Evolutionary conservation across 169 alveolate genomes (phyloP), one percentile per base, ranked within the genome.

Genomic region (Plasmodium inui): DNA sequence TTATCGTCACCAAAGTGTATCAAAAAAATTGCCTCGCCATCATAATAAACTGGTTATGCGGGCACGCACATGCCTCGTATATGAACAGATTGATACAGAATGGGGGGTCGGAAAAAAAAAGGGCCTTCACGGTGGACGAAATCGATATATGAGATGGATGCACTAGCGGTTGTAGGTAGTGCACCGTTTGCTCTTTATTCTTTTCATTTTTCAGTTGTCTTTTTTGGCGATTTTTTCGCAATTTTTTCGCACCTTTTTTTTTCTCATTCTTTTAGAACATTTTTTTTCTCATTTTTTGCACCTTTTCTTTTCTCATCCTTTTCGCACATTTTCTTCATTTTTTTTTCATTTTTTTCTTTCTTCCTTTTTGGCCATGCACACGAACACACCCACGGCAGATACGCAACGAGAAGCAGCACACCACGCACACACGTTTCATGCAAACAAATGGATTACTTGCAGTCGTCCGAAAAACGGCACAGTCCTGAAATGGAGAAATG

Each of bases 401-500:
- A 53, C 55, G 39, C 41, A 73, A 46, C 70, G 41, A 28, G 32
- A 55, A 88, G 34, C 39, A 17, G 74, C 53, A 84, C 57, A 73
- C 26, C 17, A 76, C 39, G 73, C 34, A 61, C 8, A 37, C 83
- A 74, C 53, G 2, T n/a, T n/a, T 14, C 76, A 83, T 39, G 26
- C 34, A 44, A n/a, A 83, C 7, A 30, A 3, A 70, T 83, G 30
- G 44, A 37, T 91, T 91, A 91, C 95, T 91, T 91, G 95, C 95
- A 91, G 73, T 91, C 95, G 46, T 82, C 78, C 41, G 83, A 46
- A 50, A 53, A 91, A 82, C 95, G 95, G 92, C 95, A 91, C 22
- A 90, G 30, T 91, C 95, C 95, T 91, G 81, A 67, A 91, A 71
- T 82, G 57, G 55, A 34, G 22, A 79, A 89, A 50, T 50, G 50